Evolutionary conservation across 2,329 filamentous ascomycete genomes (phyloP), one percentile per base, ranked within the genome.

Genomic region (Colletotrichum limetticola): DNA sequence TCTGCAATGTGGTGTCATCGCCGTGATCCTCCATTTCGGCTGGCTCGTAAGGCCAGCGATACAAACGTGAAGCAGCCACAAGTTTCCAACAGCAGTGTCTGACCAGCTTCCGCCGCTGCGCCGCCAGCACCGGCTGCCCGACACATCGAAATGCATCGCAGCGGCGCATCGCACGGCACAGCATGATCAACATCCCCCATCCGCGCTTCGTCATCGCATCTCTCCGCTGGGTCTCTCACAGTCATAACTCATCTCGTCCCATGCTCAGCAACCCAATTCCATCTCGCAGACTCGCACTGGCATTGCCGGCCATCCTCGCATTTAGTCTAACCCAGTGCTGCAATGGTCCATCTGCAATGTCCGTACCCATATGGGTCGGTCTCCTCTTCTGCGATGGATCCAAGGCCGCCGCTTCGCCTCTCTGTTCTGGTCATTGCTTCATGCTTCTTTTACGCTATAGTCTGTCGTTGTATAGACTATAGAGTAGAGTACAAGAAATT

Each of bases 51-150:
- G 49, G 66, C 66, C 14, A 11, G 12, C 56, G 55, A 70, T 28
- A 62, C 63, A 19, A 58, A 37, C 7, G 22, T 68, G 68, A 63
- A 67, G 68, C 64, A 61, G 64, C 57, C 32, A 62, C 49, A 6
- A 28, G 6, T 28, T 32, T 12, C 7, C 26, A 53, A 53, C 19
- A 24, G 49, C 22, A 53, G 49, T n/a, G 19, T 22, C n/a, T 19
- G 32, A 26, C 3, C 16, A 42, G 16, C 16, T 19, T 42, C 2
- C 14, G 14, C 37, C 37, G 37, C 52, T 30, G 28, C 66, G 46
- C 62, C 46, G 59, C 57, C 55, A 46, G 14, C 46, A 30, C 24
- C 42, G 22, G 62, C 62, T 59, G 28, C 68, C 30, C 30, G 46
- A 32, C 67, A 59, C 26, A 69, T 58, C 53, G 37, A 26, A 52